Evolutionary conservation across 2,329 filamentous ascomycete species (phyloP), one percentile per base, ranked within the genome.

Genomic region (Colletotrichum nymphaeae): DNA sequence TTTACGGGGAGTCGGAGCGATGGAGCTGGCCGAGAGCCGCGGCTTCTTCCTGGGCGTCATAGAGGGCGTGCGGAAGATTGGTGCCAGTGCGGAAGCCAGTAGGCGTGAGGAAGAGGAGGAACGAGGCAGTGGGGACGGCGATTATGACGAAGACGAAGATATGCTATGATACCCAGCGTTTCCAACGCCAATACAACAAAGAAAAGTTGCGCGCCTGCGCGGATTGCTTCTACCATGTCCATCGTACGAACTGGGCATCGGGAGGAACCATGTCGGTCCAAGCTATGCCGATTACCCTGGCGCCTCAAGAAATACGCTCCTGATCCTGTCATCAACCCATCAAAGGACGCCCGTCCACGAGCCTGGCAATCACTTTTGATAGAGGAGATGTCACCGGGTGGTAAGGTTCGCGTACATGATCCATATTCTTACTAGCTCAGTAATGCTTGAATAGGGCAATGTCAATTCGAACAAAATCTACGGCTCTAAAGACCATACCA

Each of bases 11-110:
- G 93, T 98, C 0, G 97, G 97, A 2, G 94, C 94, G 2, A 95
- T 98, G 93, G 97, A 99, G 85, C 87, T 98, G 60, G 93, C 94
- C 0, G 96, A 98, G 85, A 94, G 92, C 68, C 89, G 96, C 78
- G 92, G 91, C 0, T 97, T 98, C 79, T 91, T 98, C 74, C 87
- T 91, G 1, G 94, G 94, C 1, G 94, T 98, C 2, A 92, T 98
- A 75, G 95, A 98, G 81, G 95, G 94, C 5, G 87, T 98, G 78
- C 90, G 95, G 78, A 95, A 91, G 85, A 90, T 98, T 64, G 95
- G 95, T 11, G 91, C 93, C 2, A 95, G 93, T 52, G 91, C 92
- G 67, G 96, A 98, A 85, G 90, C 93, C 75, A 90, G 91, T 59
- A 88, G 94, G 74, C 88, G 93, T 75, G 95, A 98, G 78, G 90